Evolutionary conservation across 78 protist genomes (phyloP).

Genomic region (Dictyostelium intermedium): DNA sequence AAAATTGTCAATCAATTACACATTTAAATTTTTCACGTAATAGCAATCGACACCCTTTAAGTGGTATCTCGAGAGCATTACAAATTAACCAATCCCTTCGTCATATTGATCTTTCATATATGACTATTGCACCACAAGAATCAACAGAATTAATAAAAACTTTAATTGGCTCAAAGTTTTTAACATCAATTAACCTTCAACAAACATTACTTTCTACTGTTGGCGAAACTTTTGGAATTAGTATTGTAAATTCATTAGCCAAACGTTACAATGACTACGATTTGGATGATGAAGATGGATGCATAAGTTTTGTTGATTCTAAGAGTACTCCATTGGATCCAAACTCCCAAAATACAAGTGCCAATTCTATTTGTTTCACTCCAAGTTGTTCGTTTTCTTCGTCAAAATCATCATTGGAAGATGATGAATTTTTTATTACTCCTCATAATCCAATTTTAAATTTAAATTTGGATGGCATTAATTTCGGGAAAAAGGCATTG

Average conservation of each 20-base stretch:
- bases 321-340: background rate
- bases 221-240: background rate
- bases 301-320: background rate
- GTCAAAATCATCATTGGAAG: background rate
- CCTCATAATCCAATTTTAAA: conserved; percentile 11
- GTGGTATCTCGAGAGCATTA: conserved; percentile 13
- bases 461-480: conserved; percentile 45
- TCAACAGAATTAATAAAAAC: background rate
- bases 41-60: conserved; percentile 20
- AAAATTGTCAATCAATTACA: background rate
- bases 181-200: conserved; percentile 23
- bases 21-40: conserved; percentile 33
- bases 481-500: conserved; percentile 38
- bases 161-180: background rate
- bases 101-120: conserved; percentile 19
- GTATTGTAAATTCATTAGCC: background rate
- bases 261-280: conserved; percentile 40
- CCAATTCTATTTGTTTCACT: background rate
- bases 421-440: background rate
- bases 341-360: background rate
- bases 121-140: conserved; percentile 14
- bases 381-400: conserved; percentile 4
- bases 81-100: background rate
- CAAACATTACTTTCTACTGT: background rate
- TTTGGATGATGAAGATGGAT: conserved; percentile 1